Base-by-base conservation (phyloP, 139 green algal genomes). In the Tetratostichococcus sp. region DNA sequence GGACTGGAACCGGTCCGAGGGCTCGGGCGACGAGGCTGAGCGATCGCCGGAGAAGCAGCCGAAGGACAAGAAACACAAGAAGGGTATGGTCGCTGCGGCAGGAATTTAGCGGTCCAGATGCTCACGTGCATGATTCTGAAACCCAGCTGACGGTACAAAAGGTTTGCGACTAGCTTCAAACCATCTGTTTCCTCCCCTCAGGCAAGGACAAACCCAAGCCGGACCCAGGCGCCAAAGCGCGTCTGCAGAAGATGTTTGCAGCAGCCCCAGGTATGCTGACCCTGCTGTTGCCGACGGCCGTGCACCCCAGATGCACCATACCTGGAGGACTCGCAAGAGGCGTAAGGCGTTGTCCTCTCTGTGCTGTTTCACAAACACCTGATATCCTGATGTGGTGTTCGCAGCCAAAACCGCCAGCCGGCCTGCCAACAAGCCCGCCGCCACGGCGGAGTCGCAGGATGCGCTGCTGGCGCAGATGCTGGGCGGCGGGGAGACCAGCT, bases 391-490 rank as follows among this genome's bases (percentile, higher is more conserved):
- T 34, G 28, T 34, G 26, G 5, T 5, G 5, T 35, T 16, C 30
- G 28, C 62, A 68, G 62, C 26, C 62, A 68, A 34, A 3, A 50
- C 8, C 39, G 8, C 6, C 11, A 5, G 5, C 4, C 62, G 62
- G 28, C 62, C 16, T 22, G 22, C n/a, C 4, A 84, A 79, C 30
- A 70, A 67, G 35, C 69, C 67, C 43, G 70, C 72, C 1, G 62
- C 33, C n/a, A 71, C 81, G 25, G 85, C 83, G 33, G 76, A 80
- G 17, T 75, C 74, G 5, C 71, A 81, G 5, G 93, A 97, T 43
- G 85, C 80, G 31, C 73, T 97, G 73, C 86, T 98, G 75, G 90
- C 93, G 8, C 87, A 90, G 70, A 93, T 97, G 34, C 72, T 97
- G 43, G 77, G 69, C 2, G 86, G 79, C 33, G n/a, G 25, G 1